Conservation (phyloP, 2,329 filamentous ascomycete genomes). For the Lachnellula arida region DNA sequence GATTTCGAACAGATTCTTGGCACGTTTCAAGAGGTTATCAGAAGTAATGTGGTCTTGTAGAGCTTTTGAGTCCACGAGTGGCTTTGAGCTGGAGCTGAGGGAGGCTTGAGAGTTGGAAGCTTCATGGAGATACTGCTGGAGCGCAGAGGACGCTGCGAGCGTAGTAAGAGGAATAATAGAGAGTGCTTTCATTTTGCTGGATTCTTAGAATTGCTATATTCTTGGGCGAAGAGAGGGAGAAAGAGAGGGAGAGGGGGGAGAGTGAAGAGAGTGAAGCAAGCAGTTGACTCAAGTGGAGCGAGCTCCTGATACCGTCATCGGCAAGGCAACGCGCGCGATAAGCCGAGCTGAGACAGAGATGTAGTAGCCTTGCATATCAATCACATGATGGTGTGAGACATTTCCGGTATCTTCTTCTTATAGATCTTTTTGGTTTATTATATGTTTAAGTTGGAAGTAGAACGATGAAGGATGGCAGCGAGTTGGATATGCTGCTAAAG, state of each 20-base stretch:
- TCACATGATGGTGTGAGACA: constrained; percentile 1
- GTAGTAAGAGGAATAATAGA: constrained; percentile 3
- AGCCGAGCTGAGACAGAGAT: neutral
- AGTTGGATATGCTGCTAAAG: no score
- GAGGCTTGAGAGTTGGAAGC: neutral
- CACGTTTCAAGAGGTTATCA: constrained; percentile 53
- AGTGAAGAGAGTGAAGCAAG: neutral
- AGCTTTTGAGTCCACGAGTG: constrained; percentile 43
- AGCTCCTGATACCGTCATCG: neutral
- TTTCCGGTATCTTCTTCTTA: neutral
- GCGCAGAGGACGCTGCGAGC: constrained; percentile 7
- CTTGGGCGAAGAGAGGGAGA: neutral
- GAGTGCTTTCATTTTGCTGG: constrained; percentile 8
- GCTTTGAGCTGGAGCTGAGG: constrained; percentile 2
- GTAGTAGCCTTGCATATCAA: neutral
- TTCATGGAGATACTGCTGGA: constrained; percentile 8
- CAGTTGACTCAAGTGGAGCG: neutral
- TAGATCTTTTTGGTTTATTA: neutral
- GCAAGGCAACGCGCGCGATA: constrained; percentile 1
- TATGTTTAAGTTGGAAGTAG: no score
- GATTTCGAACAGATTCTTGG: constrained; percentile 57
- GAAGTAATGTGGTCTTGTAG: constrained; percentile 53
- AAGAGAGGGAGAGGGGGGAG: neutral
- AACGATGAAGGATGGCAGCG: no score
- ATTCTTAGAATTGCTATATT: neutral